Base-by-base conservation (phyloP, 1,284 basidiomycete genomes). In the Malassezia cuniculi region DNA sequence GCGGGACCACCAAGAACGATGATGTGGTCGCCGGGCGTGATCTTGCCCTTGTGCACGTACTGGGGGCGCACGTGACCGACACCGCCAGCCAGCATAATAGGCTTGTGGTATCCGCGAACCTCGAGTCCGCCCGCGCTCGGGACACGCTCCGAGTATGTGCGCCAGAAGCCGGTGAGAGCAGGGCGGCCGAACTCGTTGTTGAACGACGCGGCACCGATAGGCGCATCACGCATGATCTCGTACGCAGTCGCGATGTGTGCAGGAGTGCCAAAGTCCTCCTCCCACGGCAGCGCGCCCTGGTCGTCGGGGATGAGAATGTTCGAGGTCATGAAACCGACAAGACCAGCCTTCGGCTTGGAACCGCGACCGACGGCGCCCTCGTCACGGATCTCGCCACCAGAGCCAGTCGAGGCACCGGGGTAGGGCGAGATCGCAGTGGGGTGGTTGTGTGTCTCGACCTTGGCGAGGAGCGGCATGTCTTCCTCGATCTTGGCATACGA, bases 371-470 rank as follows among this genome's bases (percentile, higher is more conserved):
- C 86, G 7, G 90, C 83, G 27, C 90, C 93, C 70, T 99, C 90
- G 68, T 99, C 90, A 41, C 90, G 78, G 56, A 97, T 97, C 70
- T 99, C 90, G 21, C 90, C 90, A 15, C 93, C 90, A 1, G 90
- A 94, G 19, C 90, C 90, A 3, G 90, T 97, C 1, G 90, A 89
- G 0, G 93, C 90, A 28, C 90, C 90, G 4, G 90, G 86, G 69
- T 83, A 97, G 0, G 93, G 93, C 3, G 90, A 97, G 10, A 97
- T 87, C 4, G 90, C 93, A 3, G 90, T 97, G 2, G 93, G 90
- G 66, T 97, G 93, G 69, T 99, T 99, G 70, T 99, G 90, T 6
- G 93, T 99, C 71, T 97, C 93, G 45, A 97, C 93, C 71, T 99
- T 99, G 72, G 89, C 79, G 27, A 97, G 76, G 49, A 97, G 82